A percentile compares a stretch with the other conserved stretches of the same genome.
These are phyloP conservation scores for Mortierella claussenii DNA, from an alignment of 192 early-diverging fungal species.

Conservation along the genomic window DNA sequence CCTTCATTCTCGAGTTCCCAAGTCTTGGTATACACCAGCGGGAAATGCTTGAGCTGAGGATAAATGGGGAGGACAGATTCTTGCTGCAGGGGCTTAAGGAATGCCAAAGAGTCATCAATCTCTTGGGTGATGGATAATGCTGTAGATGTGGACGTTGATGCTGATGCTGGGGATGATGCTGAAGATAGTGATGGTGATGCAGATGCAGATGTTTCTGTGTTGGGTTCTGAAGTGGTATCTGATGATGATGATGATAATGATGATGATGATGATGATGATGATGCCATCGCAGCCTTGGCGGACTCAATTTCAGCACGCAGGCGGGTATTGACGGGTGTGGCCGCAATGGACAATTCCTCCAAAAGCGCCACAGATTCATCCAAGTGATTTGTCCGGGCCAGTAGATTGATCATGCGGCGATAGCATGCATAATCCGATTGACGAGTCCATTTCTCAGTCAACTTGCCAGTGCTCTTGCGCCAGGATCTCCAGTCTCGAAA, in stretches of 20 bases:
- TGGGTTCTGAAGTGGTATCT: not conserved
- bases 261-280: not conserved
- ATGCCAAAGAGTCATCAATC: not conserved
- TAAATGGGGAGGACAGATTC: constrained; percentile 33
- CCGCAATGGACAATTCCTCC: constrained; percentile 44
- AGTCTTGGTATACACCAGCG: constrained; percentile 46
- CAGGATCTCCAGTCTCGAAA: constrained; percentile 77
- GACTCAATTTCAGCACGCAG: constrained; percentile 30
- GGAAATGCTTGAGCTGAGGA: constrained; percentile 46
- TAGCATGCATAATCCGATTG: constrained; percentile 65
- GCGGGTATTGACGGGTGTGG: constrained; percentile 49
- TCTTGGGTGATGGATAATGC: not conserved
- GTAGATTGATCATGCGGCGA: constrained; percentile 71
- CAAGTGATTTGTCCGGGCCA: constrained; percentile 61
- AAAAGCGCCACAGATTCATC: constrained; percentile 45
- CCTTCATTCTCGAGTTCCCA: constrained; percentile 47
- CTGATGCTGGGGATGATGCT: not conserved
- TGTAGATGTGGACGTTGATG: not conserved
- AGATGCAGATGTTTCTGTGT: not conserved
- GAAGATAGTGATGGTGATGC: constrained; percentile 4
- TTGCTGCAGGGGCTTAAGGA: constrained; percentile 17
- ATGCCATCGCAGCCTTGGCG: not conserved
- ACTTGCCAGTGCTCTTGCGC: constrained; percentile 50
- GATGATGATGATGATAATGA: not conserved
- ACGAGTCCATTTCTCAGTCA: constrained; percentile 54